phyloP scores from a whole-genome alignment of 2,329 filamentous ascomycete genomes.

The Ascochyta viciae-villosae region DNA sequence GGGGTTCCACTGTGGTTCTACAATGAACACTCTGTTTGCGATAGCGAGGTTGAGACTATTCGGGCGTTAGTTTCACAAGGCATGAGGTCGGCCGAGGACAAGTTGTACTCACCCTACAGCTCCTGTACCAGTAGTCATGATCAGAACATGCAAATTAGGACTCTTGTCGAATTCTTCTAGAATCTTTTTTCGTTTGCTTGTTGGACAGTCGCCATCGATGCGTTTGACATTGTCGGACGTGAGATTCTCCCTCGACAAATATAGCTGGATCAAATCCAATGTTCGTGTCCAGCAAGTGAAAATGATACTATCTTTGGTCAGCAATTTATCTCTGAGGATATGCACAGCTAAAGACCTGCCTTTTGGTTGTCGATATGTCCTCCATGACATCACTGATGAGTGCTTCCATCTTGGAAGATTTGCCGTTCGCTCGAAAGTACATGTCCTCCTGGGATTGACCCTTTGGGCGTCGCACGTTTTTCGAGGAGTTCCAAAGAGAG shows the following conservation, averaged over 20 bases:
- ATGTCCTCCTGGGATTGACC: slow-evolving; percentile 26
- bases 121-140: slow-evolving; percentile 63
- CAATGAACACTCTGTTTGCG: slow-evolving; percentile 58
- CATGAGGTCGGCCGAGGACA: not conserved
- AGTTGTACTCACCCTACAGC: slow-evolving; percentile 54
- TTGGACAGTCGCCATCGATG: slow-evolving; percentile 55
- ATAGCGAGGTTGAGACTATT: slow-evolving; percentile 57
- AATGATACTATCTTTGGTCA: slow-evolving; percentile 30
- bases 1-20: slow-evolving; percentile 65
- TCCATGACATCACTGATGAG: slow-evolving; percentile 43
- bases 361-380: slow-evolving; percentile 38
- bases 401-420: slow-evolving; percentile 46
- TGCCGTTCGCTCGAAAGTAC: slow-evolving; percentile 41
- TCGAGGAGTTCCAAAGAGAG: slow-evolving; percentile 16
- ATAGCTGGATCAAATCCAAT: slow-evolving; percentile 31
- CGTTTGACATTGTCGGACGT: slow-evolving; percentile 37
- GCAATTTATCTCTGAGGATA: not conserved
- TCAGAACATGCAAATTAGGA: slow-evolving; percentile 47
- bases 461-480: not conserved
- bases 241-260: slow-evolving; percentile 16
- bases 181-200: slow-evolving; percentile 47
- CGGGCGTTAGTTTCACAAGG: not conserved
- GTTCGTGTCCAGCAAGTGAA: slow-evolving; percentile 44
- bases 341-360: slow-evolving; percentile 18
- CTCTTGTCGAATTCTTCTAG: slow-evolving; percentile 50